phyloP scores from a whole-genome alignment of 1,139 yeast genomes.

The Lodderomyces pseudojiufengensis region DNA sequence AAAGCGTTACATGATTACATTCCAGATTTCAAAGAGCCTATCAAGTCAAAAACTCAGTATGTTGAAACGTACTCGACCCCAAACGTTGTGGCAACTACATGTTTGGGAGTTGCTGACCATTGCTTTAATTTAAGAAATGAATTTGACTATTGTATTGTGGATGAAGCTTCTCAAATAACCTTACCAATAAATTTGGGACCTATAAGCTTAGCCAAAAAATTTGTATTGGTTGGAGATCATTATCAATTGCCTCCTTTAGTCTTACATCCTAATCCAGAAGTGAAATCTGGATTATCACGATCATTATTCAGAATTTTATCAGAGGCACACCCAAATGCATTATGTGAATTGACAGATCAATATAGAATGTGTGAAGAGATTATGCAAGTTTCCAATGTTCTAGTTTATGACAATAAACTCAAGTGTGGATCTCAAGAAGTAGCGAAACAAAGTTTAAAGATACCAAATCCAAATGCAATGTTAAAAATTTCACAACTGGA shows the following conservation, averaged over 20 bases:
- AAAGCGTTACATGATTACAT: constrained; percentile 54
- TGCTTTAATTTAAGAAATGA: constrained; percentile 50
- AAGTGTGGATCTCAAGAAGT: constrained; percentile 70
- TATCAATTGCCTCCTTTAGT: constrained; percentile 87
- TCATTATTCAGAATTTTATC: constrained; percentile 75
- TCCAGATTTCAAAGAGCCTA: constrained; percentile 38
- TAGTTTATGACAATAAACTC: constrained; percentile 72
- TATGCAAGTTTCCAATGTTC: constrained; percentile 74
- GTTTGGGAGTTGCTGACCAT: constrained; percentile 71
- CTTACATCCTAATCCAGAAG: constrained; percentile 53
- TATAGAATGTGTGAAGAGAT: constrained; percentile 92
- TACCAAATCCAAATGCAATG: constrained; percentile 38
- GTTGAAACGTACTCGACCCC: constrained; percentile 48
- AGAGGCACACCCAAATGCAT: constrained; percentile 66
- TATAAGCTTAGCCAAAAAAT: constrained; percentile 67
- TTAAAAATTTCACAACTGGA: constrained; percentile 6
- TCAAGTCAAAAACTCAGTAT: constrained; percentile 46
- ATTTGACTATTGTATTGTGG: constrained; percentile 92
- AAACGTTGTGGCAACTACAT: constrained; percentile 83
- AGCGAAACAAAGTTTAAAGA: constrained; percentile 49
- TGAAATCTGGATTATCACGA: constrained; percentile 60
- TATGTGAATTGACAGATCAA: constrained; percentile 73
- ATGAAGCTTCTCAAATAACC: constrained; percentile 94
- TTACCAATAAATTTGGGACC: constrained; percentile 92
- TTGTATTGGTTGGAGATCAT: constrained; percentile 92